These are phyloP conservation scores for Trichosporon sp. DNA, from an alignment of 1,284 basidiomycete species.

Conservation along the genomic window DNA sequence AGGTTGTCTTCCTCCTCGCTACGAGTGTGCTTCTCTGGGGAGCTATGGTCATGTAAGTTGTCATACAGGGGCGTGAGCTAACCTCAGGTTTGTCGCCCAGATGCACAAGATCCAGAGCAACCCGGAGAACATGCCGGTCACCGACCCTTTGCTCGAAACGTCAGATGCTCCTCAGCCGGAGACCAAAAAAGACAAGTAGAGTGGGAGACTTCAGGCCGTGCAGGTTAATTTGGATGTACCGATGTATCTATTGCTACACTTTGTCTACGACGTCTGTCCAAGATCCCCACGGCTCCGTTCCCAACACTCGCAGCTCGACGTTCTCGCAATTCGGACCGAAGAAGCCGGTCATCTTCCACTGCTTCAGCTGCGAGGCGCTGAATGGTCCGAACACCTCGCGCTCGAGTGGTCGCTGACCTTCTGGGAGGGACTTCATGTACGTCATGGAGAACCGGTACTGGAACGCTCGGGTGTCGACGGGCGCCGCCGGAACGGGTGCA, in stretches of 20 bases:
- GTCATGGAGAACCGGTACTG: constrained; percentile 57
- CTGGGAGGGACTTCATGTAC: constrained; percentile 52
- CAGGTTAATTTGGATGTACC: constrained; percentile 1
- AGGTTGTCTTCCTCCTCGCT: constrained; percentile 48
- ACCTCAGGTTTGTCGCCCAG: constrained; percentile 52
- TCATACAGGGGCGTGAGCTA: not conserved
- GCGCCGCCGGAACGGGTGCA: constrained; percentile 26
- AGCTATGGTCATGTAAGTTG: constrained; percentile 51
- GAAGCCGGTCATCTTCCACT: constrained; percentile 55
- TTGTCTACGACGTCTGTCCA: constrained; percentile 45
- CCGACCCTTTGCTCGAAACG: constrained; percentile 24
- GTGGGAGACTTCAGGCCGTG: constrained; percentile 12
- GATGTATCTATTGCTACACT: constrained; percentile 17
- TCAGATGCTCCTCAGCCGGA: constrained; percentile 26
- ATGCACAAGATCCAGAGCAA: constrained; percentile 47
- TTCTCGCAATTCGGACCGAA: constrained; percentile 55
- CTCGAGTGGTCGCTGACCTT: constrained; percentile 54
- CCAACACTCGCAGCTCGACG: constrained; percentile 50
- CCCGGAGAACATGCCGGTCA: constrained; percentile 49
- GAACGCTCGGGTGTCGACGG: constrained; percentile 49
- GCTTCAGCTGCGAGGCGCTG: constrained; percentile 42
- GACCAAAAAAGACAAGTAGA: constrained; percentile 42
- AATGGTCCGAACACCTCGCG: constrained; percentile 58
- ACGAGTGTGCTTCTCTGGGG: constrained; percentile 48
- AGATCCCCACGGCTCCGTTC: constrained; percentile 45